Base-by-base conservation (phyloP, 768 basidiomycete species). In the Collybia nuda region DNA sequence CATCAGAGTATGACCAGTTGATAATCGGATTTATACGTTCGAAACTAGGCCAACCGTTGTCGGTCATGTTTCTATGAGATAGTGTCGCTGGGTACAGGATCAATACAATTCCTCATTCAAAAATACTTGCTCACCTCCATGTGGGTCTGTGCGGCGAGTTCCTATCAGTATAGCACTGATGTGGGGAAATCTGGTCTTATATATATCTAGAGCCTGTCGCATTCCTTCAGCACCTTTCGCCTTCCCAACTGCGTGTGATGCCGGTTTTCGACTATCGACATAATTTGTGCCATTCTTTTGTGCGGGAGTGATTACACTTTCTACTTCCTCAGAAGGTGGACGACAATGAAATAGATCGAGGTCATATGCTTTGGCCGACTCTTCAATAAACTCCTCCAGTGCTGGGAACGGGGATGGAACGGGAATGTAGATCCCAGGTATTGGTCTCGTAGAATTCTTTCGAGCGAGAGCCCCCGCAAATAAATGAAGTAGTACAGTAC, bases 1-100 rank as follows among this genome's bases (percentile, higher is more conserved):
- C 83, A 55, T 95, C 84, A 8, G 69, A 64, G 68, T 99, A 99
- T 1, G 84, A 77, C 97, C 97, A 99, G 63, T 98, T 86, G 50
- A 99, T 90, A 59, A 99, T 88, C 0, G 97, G 97, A 63, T 98
- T 95, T 17, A 98, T 81, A 17, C 97, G 84, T 63, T 93, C 86
- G 58, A 93, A 93, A 4, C 64, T 59, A 6, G 97, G 96, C 97
- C 97, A 99, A 48, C 79, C 87, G 0, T 81, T 71, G 67, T 99
- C 97, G 4, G 94, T 97, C 66, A 82, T 87, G 55, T 85, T 86
- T 48, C 80, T 78, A 59, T 84, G 80, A 0, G 82, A 77, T 50
- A 97, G 77, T n/a, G 68, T 81, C 3, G 83, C 93, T 95, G 47
- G 42, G 48, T 45, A 36, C 24, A 23, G 43, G 44, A 24, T 40